Base-by-base conservation (phyloP, 768 basidiomycete genomes). In the Phylloporus sp. region DNA sequence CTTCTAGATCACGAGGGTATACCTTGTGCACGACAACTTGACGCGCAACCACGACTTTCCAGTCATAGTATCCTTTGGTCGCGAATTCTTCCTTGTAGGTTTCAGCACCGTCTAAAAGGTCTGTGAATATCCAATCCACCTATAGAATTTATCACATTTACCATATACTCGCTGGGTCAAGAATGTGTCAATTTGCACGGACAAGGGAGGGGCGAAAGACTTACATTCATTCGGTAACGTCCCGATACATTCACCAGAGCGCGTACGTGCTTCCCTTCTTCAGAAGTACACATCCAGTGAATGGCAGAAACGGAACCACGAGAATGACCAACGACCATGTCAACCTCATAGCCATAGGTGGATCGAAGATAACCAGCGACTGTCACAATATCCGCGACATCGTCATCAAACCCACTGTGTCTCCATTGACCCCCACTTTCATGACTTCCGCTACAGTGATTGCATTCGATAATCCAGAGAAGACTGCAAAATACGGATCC, bases 151-250 rank as follows among this genome's bases (percentile, higher is more conserved):
- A n/a, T 18, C 27, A 23, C 18, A 38, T 32, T 54, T 49, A 70
- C 69, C 67, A 29, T 61, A 68, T 51, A 70, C 61, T 24, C 59
- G 57, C 67, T 69, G 29, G 28, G 27, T 41, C 10, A 4, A 31
- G 26, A 11, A n/a, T 26, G 15, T 45, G 18, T 60, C 40, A 62
- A 49, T 45, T n/a, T 10, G 23, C 18, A 24, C 29, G 29, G 39
- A 44, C 43, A 11, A 35, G 16, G 6, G 6, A 20, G 13, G 27
- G 12, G 2, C n/a, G 1, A n/a, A n/a, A 53, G 28, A 16, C 83
- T 70, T 65, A 87, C 88, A 63, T 75, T 65, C 89, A 92, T 91
- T 53, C 87, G 77, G 64, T 90, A 91, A 46, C 91, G 78, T 6
- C 83, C 88, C 16, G 88, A 82, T 23, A 78, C 82, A 59, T 91